Percentiles rank a stretch among this genome's conserved stretches.
Evolutionary conservation across 129 eudicot genomes (phyloP).

Genomic region (Gnaphalium uliginosum): DNA sequence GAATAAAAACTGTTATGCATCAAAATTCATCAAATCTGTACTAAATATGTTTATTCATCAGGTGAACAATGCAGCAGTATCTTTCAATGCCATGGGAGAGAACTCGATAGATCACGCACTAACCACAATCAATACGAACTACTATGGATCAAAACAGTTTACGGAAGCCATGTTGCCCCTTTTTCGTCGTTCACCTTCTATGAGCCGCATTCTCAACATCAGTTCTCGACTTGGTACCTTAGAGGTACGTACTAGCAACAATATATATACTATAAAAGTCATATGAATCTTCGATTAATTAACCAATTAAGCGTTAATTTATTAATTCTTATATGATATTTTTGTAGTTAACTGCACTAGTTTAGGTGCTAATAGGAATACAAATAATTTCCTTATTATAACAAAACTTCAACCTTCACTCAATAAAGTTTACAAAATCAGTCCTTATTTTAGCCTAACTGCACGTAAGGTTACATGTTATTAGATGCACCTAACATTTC

Average conservation of each 20-base stretch:
- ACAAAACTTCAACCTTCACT: too few species aligned
- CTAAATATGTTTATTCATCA: slow-evolving; percentile 22
- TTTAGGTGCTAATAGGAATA: too few species aligned
- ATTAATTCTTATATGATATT: too few species aligned
- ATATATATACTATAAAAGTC: neutral
- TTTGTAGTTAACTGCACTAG: too few species aligned
- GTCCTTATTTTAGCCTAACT: too few species aligned
- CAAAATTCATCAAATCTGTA: neutral
- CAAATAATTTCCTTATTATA: too few species aligned
- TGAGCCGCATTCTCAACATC: slow-evolving; percentile 67
- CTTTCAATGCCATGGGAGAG: slow-evolving; percentile 56
- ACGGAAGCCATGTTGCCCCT: slow-evolving; percentile 71
- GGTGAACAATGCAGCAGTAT: slow-evolving; percentile 89
- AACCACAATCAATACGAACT: slow-evolving; percentile 66
- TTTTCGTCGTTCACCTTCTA: slow-evolving; percentile 41
- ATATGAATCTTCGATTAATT: neutral
- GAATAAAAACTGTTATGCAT: too few species aligned
- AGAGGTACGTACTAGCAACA: slow-evolving; percentile 39
- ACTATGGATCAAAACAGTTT: slow-evolving; percentile 61
- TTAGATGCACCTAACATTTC: neutral
- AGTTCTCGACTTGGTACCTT: slow-evolving; percentile 86
- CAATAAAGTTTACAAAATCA: too few species aligned
- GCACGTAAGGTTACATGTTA: neutral
- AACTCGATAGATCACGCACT: slow-evolving; percentile 68
- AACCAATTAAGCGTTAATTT: too few species aligned